A percentile compares a stretch with the other conserved stretches of the same genome.
phyloP scores from a whole-genome alignment of 148 eudicot genomes.

The Oxyria digyna region DNA sequence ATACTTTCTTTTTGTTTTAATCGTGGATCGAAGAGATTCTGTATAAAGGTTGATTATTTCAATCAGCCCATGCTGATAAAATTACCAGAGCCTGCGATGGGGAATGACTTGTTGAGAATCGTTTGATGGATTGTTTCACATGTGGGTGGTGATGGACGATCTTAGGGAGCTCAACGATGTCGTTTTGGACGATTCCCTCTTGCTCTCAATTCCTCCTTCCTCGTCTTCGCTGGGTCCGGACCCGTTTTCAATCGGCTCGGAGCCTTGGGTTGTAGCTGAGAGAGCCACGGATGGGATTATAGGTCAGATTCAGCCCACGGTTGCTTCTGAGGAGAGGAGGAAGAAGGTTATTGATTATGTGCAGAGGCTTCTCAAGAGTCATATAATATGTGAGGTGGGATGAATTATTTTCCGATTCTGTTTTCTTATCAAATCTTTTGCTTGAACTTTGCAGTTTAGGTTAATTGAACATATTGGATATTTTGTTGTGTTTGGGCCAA shows the following conservation, averaged over 20 bases:
- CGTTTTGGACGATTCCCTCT: constrained; percentile 24
- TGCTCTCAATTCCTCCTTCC: constrained; percentile 16
- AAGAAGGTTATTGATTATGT: constrained; percentile 49
- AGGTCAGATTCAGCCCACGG: constrained; percentile 43
- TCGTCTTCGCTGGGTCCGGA: constrained; percentile 8
- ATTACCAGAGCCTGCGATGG: not conserved
- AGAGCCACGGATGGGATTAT: constrained; percentile 30
- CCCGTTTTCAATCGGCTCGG: constrained; percentile 11
- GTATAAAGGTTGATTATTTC: not conserved
- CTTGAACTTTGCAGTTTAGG: not conserved
- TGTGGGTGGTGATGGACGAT: constrained; percentile 29
- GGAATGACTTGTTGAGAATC: not conserved
- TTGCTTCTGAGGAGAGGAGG: constrained; percentile 47
- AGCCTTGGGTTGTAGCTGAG: constrained; percentile 46
- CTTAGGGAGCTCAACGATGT: constrained; percentile 31
- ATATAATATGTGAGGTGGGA: constrained; percentile 49
- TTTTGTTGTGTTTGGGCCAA: not conserved
- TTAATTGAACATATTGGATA: not conserved
- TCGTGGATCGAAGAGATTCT: not conserved
- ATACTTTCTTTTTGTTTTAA: not conserved
- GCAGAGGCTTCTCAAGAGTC: constrained; percentile 33
- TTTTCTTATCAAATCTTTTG: not conserved
- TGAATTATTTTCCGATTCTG: not conserved
- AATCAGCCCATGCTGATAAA: not conserved
- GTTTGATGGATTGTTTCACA: constrained; percentile 1